phyloP scores from a whole-genome alignment of 306 rosid species.

The Cicer arietinum region DNA sequence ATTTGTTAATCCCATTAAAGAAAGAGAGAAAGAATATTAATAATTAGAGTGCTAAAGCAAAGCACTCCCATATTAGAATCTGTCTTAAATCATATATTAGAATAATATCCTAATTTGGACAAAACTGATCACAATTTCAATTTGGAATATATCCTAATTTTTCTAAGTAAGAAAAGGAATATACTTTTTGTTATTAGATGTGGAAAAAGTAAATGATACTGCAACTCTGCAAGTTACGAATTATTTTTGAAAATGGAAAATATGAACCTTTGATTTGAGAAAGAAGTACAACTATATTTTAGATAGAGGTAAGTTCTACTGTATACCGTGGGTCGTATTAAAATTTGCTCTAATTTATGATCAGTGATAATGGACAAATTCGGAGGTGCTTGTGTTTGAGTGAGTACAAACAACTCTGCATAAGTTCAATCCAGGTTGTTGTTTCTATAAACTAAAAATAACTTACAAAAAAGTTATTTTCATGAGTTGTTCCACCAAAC shows the following conservation, averaged over 20 bases:
- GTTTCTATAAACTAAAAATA: not conserved
- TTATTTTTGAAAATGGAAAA: not conserved
- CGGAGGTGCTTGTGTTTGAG: too few species aligned
- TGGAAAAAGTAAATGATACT: not conserved
- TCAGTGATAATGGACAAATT: too few species aligned
- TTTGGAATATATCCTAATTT: constrained; percentile 37
- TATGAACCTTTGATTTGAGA: constrained; percentile 9
- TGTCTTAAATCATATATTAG: too few species aligned
- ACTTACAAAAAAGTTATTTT: not conserved
- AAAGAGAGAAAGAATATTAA: not conserved
- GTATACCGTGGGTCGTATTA: too few species aligned
- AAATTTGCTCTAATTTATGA: too few species aligned
- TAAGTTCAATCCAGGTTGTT: too few species aligned
- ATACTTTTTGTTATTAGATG: too few species aligned
- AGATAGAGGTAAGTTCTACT: too few species aligned
- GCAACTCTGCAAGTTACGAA: constrained; percentile 26
- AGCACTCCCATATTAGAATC: not conserved
- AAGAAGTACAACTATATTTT: not conserved
- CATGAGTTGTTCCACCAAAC: not conserved
- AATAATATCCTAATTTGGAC: too few species aligned
- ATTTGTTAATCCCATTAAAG: not conserved
- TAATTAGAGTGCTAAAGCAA: constrained; percentile 1
- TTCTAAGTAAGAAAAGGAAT: constrained; percentile 15
- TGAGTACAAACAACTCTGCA: too few species aligned
- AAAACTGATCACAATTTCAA: not conserved